These are phyloP conservation scores for Malus fusca DNA, from an alignment of 306 rosid species.

Conservation along the genomic window DNA sequence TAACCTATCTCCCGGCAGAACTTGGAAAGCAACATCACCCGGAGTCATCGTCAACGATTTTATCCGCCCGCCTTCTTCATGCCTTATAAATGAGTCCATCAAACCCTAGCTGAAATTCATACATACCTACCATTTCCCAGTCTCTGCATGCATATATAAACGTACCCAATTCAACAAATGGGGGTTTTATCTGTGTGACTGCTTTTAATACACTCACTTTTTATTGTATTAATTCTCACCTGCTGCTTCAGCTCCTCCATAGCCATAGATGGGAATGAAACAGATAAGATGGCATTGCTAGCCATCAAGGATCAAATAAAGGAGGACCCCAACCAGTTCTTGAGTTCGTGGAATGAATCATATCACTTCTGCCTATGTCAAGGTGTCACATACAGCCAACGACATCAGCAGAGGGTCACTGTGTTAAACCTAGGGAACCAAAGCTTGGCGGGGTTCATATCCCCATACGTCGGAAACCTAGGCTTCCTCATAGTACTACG, in stretches of 20 bases:
- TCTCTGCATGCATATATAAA: no score
- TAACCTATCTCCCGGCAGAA: no score
- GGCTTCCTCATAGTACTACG: neutral
- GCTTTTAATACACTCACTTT: neutral
- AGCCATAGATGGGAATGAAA: neutral
- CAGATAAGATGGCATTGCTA: neutral
- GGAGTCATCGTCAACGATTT: no score
- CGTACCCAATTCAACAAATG: neutral
- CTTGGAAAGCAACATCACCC: no score
- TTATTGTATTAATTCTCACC: neutral
- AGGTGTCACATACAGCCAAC: neutral
- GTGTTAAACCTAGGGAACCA: neutral
- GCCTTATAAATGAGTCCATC: no score
- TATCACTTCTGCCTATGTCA: neutral
- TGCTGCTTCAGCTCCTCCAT: neutral
- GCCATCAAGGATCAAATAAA: neutral
- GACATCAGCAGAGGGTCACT: neutral
- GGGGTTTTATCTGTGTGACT: neutral
- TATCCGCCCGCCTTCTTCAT: no score
- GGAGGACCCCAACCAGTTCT: neutral
- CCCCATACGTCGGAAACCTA: neutral
- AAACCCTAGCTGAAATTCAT: no score
- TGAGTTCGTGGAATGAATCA: neutral
- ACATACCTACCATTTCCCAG: no score
- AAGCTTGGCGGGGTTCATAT: neutral